A percentile compares a stretch with the other conserved stretches of the same genome.
Evolutionary conservation across 306 rosid genomes (phyloP).

Genomic region (Erythrophleum fordii): DNA sequence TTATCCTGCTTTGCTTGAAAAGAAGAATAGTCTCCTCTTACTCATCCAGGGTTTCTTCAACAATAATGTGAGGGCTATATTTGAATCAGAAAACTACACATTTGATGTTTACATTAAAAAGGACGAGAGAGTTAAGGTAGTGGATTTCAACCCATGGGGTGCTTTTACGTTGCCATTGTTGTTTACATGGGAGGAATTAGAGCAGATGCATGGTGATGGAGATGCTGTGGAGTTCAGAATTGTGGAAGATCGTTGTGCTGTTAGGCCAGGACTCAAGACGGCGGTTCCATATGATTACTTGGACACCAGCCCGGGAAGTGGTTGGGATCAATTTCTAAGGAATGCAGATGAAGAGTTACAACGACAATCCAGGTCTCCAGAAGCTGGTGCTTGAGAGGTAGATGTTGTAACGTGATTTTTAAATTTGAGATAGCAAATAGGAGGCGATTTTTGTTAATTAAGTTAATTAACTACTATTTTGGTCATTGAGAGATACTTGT

Average conservation of each 20-base stretch:
- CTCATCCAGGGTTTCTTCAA: slow-evolving; percentile 53
- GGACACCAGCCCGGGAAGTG: slow-evolving; percentile 78
- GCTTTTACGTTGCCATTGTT: slow-evolving; percentile 71
- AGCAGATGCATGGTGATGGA: slow-evolving; percentile 36
- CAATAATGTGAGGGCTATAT: slow-evolving; percentile 42
- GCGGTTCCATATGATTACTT: slow-evolving; percentile 84
- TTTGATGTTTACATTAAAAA: slow-evolving; percentile 69
- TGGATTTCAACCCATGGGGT: slow-evolving; percentile 92
- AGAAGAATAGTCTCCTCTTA: slow-evolving; percentile 41
- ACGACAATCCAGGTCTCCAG: slow-evolving; percentile 49
- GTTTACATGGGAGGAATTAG: slow-evolving; percentile 81
- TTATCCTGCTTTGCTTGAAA: slow-evolving; percentile 63
- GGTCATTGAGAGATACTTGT: neutral
- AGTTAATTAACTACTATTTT: neutral
- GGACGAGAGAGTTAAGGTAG: slow-evolving; percentile 58
- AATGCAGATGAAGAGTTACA: slow-evolving; percentile 65
- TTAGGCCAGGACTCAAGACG: slow-evolving; percentile 81
- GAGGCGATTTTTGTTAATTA: neutral
- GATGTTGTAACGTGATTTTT: neutral
- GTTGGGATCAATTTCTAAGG: slow-evolving; percentile 84
- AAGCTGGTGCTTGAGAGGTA: slow-evolving; percentile 61
- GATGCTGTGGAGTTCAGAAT: slow-evolving; percentile 61
- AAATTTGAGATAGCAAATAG: slow-evolving; percentile 5
- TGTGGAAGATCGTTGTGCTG: slow-evolving; percentile 70
- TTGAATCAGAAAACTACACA: slow-evolving; percentile 69